phyloP scores from a whole-genome alignment of 2,329 filamentous ascomycete genomes.

The Simplicillium aogashimaense region DNA sequence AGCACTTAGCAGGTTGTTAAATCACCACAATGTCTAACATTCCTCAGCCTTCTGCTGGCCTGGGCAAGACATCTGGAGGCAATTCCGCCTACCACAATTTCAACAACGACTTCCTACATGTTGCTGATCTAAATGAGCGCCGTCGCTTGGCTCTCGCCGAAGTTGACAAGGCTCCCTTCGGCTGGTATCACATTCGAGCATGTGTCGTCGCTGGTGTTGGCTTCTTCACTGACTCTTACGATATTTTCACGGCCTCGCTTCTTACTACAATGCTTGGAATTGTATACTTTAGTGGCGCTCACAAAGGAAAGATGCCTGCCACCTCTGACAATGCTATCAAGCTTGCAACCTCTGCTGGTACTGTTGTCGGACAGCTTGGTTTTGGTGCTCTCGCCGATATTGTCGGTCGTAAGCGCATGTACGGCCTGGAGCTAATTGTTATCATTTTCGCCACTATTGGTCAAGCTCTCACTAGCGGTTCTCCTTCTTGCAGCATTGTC shows the following conservation, averaged over 20 bases:
- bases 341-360: conserved; percentile 73
- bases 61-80: conserved; percentile 47
- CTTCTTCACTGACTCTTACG: conserved; percentile 83
- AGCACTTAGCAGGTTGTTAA: too few species aligned
- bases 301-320: conserved; percentile 48
- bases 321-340: conserved; percentile 74
- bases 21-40: conserved; percentile 10
- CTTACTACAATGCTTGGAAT: conserved; percentile 69
- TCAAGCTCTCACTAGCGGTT: conserved; percentile 56
- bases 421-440: conserved; percentile 70
- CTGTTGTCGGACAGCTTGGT: conserved; percentile 70
- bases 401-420: conserved; percentile 61
- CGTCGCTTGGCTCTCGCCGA: conserved; percentile 70
- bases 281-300: conserved; percentile 53
- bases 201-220: conserved; percentile 72
- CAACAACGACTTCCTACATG: conserved; percentile 58
- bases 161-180: conserved; percentile 72
- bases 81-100: conserved; percentile 69
- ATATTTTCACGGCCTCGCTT: conserved; percentile 70
- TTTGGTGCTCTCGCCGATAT: conserved; percentile 73
- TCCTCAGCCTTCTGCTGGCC: background rate
- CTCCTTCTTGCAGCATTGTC: conserved; percentile 51
- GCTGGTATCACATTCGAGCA: conserved; percentile 76
- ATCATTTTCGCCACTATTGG: conserved; percentile 72
- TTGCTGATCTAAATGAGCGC: conserved; percentile 67